Evolutionary conservation across 2,329 filamentous ascomycete species (phyloP).

Genomic region (Fusarium sp.): DNA sequence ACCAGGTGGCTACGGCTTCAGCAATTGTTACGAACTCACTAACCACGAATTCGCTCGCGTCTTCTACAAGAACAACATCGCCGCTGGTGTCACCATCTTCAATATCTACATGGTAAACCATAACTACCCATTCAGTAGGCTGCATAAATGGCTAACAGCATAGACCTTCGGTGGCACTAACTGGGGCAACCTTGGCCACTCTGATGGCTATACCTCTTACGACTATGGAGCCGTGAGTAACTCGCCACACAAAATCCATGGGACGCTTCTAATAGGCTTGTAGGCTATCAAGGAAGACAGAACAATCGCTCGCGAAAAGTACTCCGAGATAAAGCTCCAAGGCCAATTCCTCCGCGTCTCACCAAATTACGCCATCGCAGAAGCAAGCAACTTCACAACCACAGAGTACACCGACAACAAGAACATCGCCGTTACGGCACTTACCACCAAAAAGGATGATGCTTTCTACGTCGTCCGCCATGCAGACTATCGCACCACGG

Average conservation of each 20-base stretch:
- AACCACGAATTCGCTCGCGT: constrained; percentile 81
- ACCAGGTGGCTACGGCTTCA: constrained; percentile 78
- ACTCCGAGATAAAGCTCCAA: constrained; percentile 80
- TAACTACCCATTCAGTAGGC: accelerated
- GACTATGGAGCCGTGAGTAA: constrained; percentile 60
- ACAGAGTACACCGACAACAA: constrained; percentile 63
- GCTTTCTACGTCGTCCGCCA: constrained; percentile 77
- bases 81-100: constrained; percentile 73
- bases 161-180: constrained; percentile 81
- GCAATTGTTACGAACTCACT: constrained; percentile 71
- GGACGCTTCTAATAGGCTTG: accelerated
- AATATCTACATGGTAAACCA: constrained; percentile 75
- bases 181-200: constrained; percentile 82
- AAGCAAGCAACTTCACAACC: constrained; percentile 60
- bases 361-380: constrained; percentile 73
- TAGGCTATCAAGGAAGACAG: constrained; percentile 73
- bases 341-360: constrained; percentile 80
- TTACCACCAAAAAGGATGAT: constrained; percentile 61
- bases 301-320: constrained; percentile 76
- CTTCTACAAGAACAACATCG: constrained; percentile 81
- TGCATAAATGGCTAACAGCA: neutral
- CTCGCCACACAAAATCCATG: accelerated
- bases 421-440: constrained; percentile 68
- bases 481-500: constrained; percentile 68
- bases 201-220: constrained; percentile 70